Percentiles rank a stretch among this genome's conserved stretches.
phyloP scores from a whole-genome alignment of 164 flowering plant genomes.

The Pachysandra terminalis region DNA sequence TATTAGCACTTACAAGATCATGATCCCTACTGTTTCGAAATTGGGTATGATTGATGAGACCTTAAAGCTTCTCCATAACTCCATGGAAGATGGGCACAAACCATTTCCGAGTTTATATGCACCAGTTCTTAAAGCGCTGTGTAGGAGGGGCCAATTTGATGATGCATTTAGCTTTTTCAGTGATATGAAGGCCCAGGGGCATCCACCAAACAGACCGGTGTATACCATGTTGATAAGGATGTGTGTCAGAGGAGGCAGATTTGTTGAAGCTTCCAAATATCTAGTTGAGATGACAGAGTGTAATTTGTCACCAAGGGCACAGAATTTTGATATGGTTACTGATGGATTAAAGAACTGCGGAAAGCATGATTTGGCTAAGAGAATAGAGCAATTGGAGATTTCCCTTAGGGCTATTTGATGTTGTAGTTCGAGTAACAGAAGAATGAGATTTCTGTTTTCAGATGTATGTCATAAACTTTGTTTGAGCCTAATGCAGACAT shows the following conservation, averaged over 20 bases:
- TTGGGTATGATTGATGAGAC: conserved; percentile 74
- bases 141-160: conserved; percentile 73
- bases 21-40: conserved; percentile 74
- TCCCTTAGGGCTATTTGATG: conserved; percentile 47
- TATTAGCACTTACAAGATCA: conserved; percentile 59
- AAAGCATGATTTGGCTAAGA: conserved; percentile 82
- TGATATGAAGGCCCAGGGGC: conserved; percentile 89
- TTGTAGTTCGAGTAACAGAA: neutral
- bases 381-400: conserved; percentile 75
- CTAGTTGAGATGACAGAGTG: conserved; percentile 86
- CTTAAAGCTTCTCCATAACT: conserved; percentile 52
- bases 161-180: conserved; percentile 88
- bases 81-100: conserved; percentile 70
- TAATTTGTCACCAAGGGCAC: conserved; percentile 55
- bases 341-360: conserved; percentile 95
- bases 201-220: conserved; percentile 85
- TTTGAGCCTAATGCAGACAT: neutral
- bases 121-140: conserved; percentile 71
- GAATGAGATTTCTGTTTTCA: neutral
- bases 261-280: conserved; percentile 84
- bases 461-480: neutral
- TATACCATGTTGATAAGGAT: conserved; percentile 89
- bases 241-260: conserved; percentile 82
- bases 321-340: conserved; percentile 86
- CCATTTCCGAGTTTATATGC: conserved; percentile 95